Conservation (phyloP, 805 yeast species). For the Candida stauntonica region DNA sequence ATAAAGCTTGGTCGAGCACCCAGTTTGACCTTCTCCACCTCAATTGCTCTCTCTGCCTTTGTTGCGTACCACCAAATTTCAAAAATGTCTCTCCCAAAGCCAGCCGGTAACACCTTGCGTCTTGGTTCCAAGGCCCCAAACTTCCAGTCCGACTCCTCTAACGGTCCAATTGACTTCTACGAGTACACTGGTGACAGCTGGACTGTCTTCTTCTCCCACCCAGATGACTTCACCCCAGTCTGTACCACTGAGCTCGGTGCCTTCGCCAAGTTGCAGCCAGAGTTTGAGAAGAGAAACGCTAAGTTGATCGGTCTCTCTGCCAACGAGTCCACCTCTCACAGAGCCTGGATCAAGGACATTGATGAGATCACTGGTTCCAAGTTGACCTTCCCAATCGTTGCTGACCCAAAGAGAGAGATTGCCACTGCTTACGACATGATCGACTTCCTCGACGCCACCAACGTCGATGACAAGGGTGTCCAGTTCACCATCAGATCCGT, state of each 20-base stretch:
- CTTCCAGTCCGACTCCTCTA: slow-evolving; percentile 58
- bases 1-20: no score
- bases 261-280: slow-evolving; percentile 66
- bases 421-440: slow-evolving; percentile 66
- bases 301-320: slow-evolving; percentile 68
- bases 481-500: slow-evolving; percentile 70
- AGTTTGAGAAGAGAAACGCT: slow-evolving; percentile 59
- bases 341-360: slow-evolving; percentile 67
- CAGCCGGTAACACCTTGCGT: slow-evolving; percentile 37
- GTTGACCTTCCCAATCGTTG: slow-evolving; percentile 62
- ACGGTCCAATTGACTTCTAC: slow-evolving; percentile 60
- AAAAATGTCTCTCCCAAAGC: slow-evolving; percentile 37
- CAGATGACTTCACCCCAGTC: slow-evolving; percentile 76
- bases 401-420: slow-evolving; percentile 58
- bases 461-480: slow-evolving; percentile 59
- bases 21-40: no score
- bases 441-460: slow-evolving; percentile 63
- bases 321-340: slow-evolving; percentile 57
- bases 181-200: slow-evolving; percentile 57
- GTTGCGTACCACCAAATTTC: no score
- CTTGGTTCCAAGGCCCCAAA: slow-evolving; percentile 67
- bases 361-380: slow-evolving; percentile 60
- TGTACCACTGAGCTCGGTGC: slow-evolving; percentile 80
- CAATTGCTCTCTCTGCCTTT: not conserved
- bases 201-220: slow-evolving; percentile 69